phyloP scores from a whole-genome alignment of 2,329 filamentous ascomycete species.

The Neonectria magnoliae region DNA sequence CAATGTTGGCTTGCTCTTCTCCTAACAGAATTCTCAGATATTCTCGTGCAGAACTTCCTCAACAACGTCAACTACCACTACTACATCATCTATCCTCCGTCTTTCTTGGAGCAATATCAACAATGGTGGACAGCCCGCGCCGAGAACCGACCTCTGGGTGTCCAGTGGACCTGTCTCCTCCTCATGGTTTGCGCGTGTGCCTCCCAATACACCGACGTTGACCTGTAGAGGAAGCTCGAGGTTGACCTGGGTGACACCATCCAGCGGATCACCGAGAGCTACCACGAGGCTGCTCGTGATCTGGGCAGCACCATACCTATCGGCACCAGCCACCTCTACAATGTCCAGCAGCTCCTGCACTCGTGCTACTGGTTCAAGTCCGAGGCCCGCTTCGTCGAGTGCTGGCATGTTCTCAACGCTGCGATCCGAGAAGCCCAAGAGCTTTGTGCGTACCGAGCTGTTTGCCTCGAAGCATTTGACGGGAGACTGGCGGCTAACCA shows the following conservation, averaged over 20 bases:
- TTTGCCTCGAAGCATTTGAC: not conserved
- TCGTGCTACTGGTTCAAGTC: slow-evolving; percentile 53
- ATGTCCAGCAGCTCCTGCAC: slow-evolving; percentile 50
- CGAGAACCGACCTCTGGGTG: slow-evolving; percentile 44
- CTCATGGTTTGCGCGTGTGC: slow-evolving; percentile 52
- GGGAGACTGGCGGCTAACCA: slow-evolving; percentile 11
- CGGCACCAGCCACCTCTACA: slow-evolving; percentile 46
- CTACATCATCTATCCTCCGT: slow-evolving; percentile 51
- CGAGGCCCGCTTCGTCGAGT: slow-evolving; percentile 50
- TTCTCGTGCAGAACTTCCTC: slow-evolving; percentile 51
- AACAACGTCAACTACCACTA: slow-evolving; percentile 52
- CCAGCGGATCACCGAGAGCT: slow-evolving; percentile 44
- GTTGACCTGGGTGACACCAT: slow-evolving; percentile 44
- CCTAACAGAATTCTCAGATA: slow-evolving; percentile 42
- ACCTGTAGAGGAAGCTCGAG: slow-evolving; percentile 46
- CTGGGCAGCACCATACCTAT: slow-evolving; percentile 47
- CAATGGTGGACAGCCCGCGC: slow-evolving; percentile 48
- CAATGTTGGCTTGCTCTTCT: not conserved
- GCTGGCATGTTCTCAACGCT: slow-evolving; percentile 49
- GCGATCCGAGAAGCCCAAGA: slow-evolving; percentile 51
- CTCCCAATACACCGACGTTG: slow-evolving; percentile 46
- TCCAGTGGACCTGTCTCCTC: slow-evolving; percentile 52
- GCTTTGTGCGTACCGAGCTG: slow-evolving; percentile 38
- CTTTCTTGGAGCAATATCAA: slow-evolving; percentile 50
- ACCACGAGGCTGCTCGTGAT: slow-evolving; percentile 47